Evolutionary conservation across 495 filamentous ascomycete genomes (phyloP).

Genomic region (Annulohypoxylon stygium): DNA sequence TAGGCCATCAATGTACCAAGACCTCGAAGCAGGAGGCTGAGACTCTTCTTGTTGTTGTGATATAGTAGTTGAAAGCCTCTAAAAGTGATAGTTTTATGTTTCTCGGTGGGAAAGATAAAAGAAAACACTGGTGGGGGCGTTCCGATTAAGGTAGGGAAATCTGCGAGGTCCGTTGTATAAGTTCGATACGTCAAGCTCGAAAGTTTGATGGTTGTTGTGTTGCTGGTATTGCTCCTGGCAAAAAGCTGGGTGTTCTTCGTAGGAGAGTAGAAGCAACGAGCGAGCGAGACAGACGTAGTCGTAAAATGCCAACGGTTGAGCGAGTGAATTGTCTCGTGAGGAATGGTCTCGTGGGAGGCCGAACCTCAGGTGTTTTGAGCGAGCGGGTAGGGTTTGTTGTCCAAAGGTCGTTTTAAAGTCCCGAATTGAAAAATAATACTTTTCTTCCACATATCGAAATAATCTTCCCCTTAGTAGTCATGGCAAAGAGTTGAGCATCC

Average conservation of each 20-base stretch:
- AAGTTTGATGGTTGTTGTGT: conserved; percentile 3
- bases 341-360: conserved; percentile 15
- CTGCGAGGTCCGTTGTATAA: conserved; percentile 18
- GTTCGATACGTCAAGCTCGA: conserved; percentile 32
- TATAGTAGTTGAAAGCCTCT: conserved; percentile 1
- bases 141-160: conserved; percentile 16
- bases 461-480: conserved; percentile 5
- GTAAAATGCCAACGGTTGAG: conserved; percentile 24
- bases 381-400: conserved; percentile 22
- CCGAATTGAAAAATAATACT: conserved; percentile 31
- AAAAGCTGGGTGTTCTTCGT: neutral
- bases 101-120: neutral
- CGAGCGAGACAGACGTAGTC: conserved; percentile 16
- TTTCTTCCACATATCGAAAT: conserved; percentile 12
- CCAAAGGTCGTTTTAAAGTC: conserved; percentile 19
- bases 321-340: conserved; percentile 25
- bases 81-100: neutral
- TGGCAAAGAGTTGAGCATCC: conserved; percentile 10
- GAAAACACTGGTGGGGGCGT: conserved; percentile 1
- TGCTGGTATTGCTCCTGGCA: conserved; percentile 8
- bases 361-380: conserved; percentile 4
- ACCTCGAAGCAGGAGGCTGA: conserved; percentile 45
- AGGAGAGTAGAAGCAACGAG: conserved; percentile 4
- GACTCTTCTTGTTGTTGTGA: neutral
- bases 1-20: conserved; percentile 41